These are phyloP conservation scores for Gardenia jasminoides DNA, from an alignment of 257 asterid genomes.

Conservation along the genomic window DNA sequence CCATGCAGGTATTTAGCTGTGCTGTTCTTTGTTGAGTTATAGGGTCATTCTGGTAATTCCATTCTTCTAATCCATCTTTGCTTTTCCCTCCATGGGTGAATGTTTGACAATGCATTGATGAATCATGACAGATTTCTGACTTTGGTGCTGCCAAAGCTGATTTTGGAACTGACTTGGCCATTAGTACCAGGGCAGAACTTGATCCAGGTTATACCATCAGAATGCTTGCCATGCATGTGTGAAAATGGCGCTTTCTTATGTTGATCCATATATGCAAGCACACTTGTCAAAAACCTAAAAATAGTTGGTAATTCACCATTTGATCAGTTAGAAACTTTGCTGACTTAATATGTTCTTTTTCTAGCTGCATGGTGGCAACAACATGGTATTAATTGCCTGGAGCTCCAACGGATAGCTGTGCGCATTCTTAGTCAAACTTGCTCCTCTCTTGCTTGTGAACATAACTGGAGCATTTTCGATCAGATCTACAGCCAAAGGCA, in stretches of 20 bases:
- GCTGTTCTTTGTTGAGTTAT: slow-evolving; percentile 7
- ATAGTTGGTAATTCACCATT: not conserved
- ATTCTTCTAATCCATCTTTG: not conserved
- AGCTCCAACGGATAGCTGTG: slow-evolving; percentile 82
- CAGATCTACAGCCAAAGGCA: slow-evolving; percentile 60
- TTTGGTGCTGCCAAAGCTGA: slow-evolving; percentile 88
- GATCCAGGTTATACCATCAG: slow-evolving; percentile 68
- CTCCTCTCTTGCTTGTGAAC: slow-evolving; percentile 84
- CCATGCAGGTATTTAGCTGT: slow-evolving; percentile 67
- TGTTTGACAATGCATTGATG: slow-evolving; percentile 13
- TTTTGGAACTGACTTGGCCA: slow-evolving; percentile 93
- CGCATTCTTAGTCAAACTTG: slow-evolving; percentile 89
- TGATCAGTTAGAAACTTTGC: slow-evolving; percentile 17
- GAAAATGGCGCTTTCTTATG: not conserved
- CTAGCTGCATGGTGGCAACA: slow-evolving; percentile 99
- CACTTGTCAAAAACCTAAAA: not conserved
- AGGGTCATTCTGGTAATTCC: not conserved
- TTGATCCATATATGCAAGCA: not conserved
- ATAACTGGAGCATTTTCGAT: slow-evolving; percentile 85
- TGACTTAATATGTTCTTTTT: slow-evolving; percentile 29
- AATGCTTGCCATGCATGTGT: slow-evolving; percentile 5
- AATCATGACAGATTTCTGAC: slow-evolving; percentile 65
- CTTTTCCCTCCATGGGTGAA: not conserved
- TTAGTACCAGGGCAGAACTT: slow-evolving; percentile 83
- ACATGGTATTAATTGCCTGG: slow-evolving; percentile 88